These are phyloP conservation scores for Epicoccum sorghinum DNA, from an alignment of 2,329 filamentous ascomycete genomes.

Conservation along the genomic window DNA sequence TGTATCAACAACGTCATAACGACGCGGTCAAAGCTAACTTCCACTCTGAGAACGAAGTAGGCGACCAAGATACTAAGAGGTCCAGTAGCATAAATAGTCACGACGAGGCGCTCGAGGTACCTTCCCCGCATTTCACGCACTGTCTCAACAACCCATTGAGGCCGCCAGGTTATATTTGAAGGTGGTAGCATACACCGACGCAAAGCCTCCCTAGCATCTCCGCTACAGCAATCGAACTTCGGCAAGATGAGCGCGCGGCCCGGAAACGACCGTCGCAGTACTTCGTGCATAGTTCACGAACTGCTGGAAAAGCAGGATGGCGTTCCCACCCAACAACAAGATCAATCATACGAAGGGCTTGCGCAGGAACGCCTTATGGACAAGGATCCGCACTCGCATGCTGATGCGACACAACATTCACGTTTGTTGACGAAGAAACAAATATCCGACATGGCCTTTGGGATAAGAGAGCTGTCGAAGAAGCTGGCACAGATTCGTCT, in stretches of 20 bases:
- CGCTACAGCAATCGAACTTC: constrained; percentile 19
- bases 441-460: constrained; percentile 95
- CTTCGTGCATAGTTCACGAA: constrained; percentile 67
- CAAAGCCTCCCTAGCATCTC: constrained; percentile 64
- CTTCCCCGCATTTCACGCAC: not conserved
- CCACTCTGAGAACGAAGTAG: constrained; percentile 41
- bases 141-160: constrained; percentile 13
- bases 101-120: constrained; percentile 52
- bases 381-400: constrained; percentile 47
- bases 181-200: constrained; percentile 59
- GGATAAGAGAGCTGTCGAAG: constrained; percentile 87
- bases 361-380: constrained; percentile 49
- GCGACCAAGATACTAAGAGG: constrained; percentile 38
- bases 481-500: constrained; percentile 82
- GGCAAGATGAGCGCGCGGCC: constrained; percentile 38
- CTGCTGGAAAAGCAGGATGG: constrained; percentile 58
- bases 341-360: constrained; percentile 42
- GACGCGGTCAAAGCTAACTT: constrained; percentile 39
- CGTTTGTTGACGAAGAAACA: constrained; percentile 94
- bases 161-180: constrained; percentile 62
- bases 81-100: constrained; percentile 40
- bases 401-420: constrained; percentile 57
- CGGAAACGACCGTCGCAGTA: constrained; percentile 48
- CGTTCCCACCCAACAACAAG: constrained; percentile 26
- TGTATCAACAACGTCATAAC: constrained; percentile 25